Conservation (phyloP, 1,284 basidiomycete species). For the Quambalaria eucalypti region DNA sequence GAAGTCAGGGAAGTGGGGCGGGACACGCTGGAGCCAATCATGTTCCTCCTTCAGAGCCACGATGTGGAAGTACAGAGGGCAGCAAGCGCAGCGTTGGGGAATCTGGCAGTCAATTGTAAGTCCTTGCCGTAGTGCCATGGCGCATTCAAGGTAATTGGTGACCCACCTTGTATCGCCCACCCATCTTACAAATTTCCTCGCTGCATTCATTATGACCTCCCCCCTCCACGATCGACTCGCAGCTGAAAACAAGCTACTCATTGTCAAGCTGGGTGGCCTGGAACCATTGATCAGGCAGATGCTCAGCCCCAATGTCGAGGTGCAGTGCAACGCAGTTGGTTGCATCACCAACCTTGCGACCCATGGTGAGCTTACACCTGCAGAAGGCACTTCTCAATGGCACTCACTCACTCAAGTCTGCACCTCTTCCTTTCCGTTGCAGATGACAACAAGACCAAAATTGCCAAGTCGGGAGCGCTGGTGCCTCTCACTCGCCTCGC, state of each 20-base stretch:
- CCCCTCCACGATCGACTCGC: too few relatives aligned
- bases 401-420: too few relatives aligned
- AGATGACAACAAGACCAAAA: slow-evolving; percentile 99
- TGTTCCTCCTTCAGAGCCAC: slow-evolving; percentile 93
- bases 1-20: slow-evolving; percentile 93
- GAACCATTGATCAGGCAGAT: slow-evolving; percentile 98
- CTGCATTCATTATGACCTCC: too few relatives aligned
- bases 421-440: too few relatives aligned
- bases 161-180: too few relatives aligned
- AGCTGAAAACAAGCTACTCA: slow-evolving; percentile 98
- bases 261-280: slow-evolving; percentile 93
- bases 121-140: too few relatives aligned
- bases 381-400: too few relatives aligned
- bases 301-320: slow-evolving; percentile 97
- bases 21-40: slow-evolving; percentile 94
- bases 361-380: slow-evolving; percentile 74
- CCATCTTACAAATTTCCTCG: too few relatives aligned
- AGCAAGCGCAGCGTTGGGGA: slow-evolving; percentile 94
- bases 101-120: slow-evolving; percentile 96
- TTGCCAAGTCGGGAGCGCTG: slow-evolving; percentile 94
- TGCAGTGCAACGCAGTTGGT: slow-evolving; percentile 99
- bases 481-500: slow-evolving; percentile 93
- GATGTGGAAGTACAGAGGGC: slow-evolving; percentile 98
- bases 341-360: slow-evolving; percentile 98
- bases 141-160: too few relatives aligned